A percentile compares a stretch with the other conserved stretches of the same genome.
Evolutionary conservation across 2,329 filamentous ascomycete genomes (phyloP).

Genomic region (Talaromyces funiculosus): DNA sequence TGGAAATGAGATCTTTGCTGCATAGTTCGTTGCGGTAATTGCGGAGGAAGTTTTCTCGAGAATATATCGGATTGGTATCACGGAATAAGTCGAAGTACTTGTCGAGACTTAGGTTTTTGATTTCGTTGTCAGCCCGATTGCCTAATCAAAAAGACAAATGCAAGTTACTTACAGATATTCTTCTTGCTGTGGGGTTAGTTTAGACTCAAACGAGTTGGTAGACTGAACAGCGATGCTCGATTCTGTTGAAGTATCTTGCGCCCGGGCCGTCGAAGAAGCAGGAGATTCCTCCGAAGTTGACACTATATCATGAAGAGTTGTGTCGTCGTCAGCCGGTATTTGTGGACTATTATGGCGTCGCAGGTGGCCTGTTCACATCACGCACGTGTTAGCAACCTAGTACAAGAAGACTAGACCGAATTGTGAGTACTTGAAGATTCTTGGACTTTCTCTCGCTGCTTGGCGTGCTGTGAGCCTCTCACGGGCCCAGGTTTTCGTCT

Average conservation of each 20-base stretch:
- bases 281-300: not conserved
- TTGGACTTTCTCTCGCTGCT: not conserved
- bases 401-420: not conserved
- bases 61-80: slow-evolving; percentile 28
- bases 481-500: slow-evolving; percentile 29
- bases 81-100: slow-evolving; percentile 28
- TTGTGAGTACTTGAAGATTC: not conserved
- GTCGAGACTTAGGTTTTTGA: slow-evolving; percentile 15
- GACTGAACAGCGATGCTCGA: not conserved
- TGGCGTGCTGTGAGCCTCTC: slow-evolving; percentile 21
- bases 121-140: not conserved
- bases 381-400: not conserved
- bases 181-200: not conserved
- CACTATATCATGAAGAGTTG: not conserved
- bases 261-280: not conserved
- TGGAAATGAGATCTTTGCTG: slow-evolving; percentile 19
- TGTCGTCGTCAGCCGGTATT: not conserved
- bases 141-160: not conserved
- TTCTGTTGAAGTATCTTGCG: not conserved
- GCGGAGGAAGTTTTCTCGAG: slow-evolving; percentile 22
- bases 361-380: not conserved
- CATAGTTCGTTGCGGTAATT: slow-evolving; percentile 19
- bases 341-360: not conserved
- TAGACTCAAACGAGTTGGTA: not conserved
- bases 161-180: slow-evolving; percentile 3